These are phyloP conservation scores for Diaporthe aspalathi DNA, from an alignment of 2,329 filamentous ascomycete species.

Conservation along the genomic window DNA sequence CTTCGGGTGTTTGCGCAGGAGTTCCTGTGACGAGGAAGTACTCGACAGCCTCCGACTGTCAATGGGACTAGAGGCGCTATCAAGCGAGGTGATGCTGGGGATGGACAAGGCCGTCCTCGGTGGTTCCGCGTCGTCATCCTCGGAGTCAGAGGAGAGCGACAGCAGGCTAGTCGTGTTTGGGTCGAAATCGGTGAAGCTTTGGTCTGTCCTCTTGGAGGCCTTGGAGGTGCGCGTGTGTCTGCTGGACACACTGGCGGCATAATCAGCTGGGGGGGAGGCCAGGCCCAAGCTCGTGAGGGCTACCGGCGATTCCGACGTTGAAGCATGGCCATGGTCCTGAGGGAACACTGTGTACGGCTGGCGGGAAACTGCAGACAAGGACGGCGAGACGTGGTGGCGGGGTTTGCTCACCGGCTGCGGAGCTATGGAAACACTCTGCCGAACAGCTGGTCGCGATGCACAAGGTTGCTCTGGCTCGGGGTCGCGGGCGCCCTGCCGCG, in stretches of 20 bases:
- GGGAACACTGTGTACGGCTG: constrained; percentile 26
- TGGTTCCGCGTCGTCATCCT: constrained; percentile 55
- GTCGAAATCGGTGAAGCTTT: constrained; percentile 62
- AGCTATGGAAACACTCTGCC: constrained; percentile 25
- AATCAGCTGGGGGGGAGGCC: constrained; percentile 52
- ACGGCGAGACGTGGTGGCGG: constrained; percentile 37
- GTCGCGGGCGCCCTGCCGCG: constrained; percentile 7
- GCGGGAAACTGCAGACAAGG: constrained; percentile 29
- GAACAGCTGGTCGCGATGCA: constrained; percentile 10
- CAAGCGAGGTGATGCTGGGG: constrained; percentile 45
- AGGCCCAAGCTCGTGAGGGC: constrained; percentile 45
- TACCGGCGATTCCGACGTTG: constrained; percentile 44
- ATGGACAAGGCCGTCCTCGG: constrained; percentile 50
- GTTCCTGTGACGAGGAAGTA: constrained; percentile 34
- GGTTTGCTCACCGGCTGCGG: constrained; percentile 10
- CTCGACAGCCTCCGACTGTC: constrained; percentile 37
- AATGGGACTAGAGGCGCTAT: constrained; percentile 38
- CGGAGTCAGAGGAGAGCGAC: constrained; percentile 68
- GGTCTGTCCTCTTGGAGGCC: constrained; percentile 61
- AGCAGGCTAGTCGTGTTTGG: constrained; percentile 66
- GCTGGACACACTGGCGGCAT: constrained; percentile 65
- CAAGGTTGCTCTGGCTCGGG: not conserved
- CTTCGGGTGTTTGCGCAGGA: constrained; percentile 33
- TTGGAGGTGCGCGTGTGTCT: constrained; percentile 66
- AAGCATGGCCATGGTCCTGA: constrained; percentile 45